Conservation (phyloP, 2,329 filamentous ascomycete species). For the Fusarium ambrosium region DNA sequence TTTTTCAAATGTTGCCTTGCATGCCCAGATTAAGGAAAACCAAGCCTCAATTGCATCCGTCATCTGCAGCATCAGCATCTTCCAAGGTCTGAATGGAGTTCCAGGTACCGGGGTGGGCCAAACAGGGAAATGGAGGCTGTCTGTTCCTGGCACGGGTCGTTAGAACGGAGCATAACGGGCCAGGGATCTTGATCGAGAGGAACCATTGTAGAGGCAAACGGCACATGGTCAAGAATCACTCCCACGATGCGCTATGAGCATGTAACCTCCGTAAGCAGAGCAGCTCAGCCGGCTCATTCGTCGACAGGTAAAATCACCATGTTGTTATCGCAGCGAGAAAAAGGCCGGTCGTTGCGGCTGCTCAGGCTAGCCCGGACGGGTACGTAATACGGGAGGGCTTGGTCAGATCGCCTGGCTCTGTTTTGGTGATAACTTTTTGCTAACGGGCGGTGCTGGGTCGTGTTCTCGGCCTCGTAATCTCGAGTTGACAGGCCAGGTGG, state of each 20-base stretch:
- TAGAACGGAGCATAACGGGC: conserved; percentile 1
- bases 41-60: conserved; percentile 46
- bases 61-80: conserved; percentile 38
- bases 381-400: conserved; percentile 39
- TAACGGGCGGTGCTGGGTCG: conserved; percentile 18
- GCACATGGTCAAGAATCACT: conserved; percentile 8
- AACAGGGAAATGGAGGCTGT: conserved; percentile 30
- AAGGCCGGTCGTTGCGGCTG: conserved; percentile 14
- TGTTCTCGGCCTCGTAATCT: conserved; percentile 39
- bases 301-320: conserved; percentile 29
- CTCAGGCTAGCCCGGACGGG: conserved; percentile 1
- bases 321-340: conserved; percentile 14
- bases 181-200: conserved; percentile 5
- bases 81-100: conserved; percentile 21
- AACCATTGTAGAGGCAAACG: conserved; percentile 7
- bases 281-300: conserved; percentile 24
- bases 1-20: conserved; percentile 26
- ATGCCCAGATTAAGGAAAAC: conserved; percentile 35
- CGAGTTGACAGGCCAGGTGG: conserved; percentile 23
- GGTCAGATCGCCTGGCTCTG: conserved; percentile 12
- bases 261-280: conserved; percentile 7
- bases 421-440: conserved; percentile 26
- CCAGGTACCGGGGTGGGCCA: conserved; percentile 24
- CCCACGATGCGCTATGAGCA: conserved; percentile 2
- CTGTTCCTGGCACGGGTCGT: conserved; percentile 31